Conservation (phyloP, 768 basidiomycete species). For the Tulasnella sp. region DNA sequence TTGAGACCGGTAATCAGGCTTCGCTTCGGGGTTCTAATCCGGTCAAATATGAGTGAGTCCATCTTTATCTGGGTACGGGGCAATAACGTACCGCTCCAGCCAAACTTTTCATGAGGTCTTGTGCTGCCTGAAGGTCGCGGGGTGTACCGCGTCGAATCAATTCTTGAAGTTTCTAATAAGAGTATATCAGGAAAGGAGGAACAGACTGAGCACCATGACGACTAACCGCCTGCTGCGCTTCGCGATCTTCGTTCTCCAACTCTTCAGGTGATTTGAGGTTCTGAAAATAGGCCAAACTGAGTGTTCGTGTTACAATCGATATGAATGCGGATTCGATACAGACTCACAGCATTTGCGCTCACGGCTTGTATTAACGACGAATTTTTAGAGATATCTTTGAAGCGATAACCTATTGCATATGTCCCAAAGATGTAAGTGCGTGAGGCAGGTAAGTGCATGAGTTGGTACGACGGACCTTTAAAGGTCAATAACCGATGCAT, state of each 20-base stretch:
- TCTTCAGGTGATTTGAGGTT: slow-evolving; percentile 92
- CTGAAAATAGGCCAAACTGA: slow-evolving; percentile 29
- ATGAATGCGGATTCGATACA: not conserved
- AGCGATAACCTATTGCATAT: slow-evolving; percentile 22
- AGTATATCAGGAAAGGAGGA: not conserved
- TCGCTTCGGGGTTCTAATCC: slow-evolving; percentile 68
- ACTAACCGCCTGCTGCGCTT: slow-evolving; percentile 72
- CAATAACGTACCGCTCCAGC: slow-evolving; percentile 56
- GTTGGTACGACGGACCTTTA: slow-evolving; percentile 49
- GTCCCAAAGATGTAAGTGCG: slow-evolving; percentile 23
- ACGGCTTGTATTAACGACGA: slow-evolving; percentile 1
- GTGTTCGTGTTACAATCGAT: too few species aligned
- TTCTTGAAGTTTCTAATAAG: slow-evolving; percentile 76
- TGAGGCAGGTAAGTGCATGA: not conserved
- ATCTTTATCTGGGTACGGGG: not conserved
- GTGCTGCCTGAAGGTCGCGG: slow-evolving; percentile 85
- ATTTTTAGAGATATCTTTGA: slow-evolving; percentile 20
- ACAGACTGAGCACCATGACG: not conserved
- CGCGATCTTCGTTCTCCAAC: slow-evolving; percentile 88
- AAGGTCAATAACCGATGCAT: slow-evolving; percentile 92
- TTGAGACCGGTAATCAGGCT: slow-evolving; percentile 87
- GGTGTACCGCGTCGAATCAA: slow-evolving; percentile 93
- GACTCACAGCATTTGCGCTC: slow-evolving; percentile 14
- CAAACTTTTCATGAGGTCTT: slow-evolving; percentile 92
- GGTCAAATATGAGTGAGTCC: not conserved